Conservation (phyloP, 1,139 yeast species). For the Yarrowia galli region DNA sequence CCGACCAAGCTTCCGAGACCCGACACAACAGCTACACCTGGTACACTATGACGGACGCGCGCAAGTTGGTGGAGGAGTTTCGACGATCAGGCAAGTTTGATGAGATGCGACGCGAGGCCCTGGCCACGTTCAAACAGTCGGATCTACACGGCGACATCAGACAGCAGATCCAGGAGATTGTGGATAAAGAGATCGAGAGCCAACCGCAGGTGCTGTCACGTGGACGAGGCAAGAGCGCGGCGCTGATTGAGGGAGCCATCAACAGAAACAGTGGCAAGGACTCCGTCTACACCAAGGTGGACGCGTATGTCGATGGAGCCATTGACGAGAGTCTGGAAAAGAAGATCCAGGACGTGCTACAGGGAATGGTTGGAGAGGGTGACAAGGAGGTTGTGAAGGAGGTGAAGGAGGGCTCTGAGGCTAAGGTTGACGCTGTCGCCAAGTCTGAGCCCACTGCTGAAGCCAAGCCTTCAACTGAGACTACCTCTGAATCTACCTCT, state of each 20-base stretch:
- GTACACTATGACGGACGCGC: constrained; percentile 32
- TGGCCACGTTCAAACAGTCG: constrained; percentile 47
- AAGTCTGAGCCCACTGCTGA: neutral
- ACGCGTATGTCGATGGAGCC: constrained; percentile 26
- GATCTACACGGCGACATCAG: constrained; percentile 44
- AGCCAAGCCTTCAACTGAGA: neutral
- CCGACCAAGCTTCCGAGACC: constrained; percentile 32
- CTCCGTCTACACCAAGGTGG: constrained; percentile 22
- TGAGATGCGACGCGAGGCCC: constrained; percentile 45
- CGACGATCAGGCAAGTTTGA: constrained; percentile 50
- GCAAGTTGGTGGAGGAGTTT: constrained; percentile 44
- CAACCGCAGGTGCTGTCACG: constrained; percentile 45
- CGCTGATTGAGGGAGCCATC: constrained; percentile 47
- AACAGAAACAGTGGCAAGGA: constrained; percentile 40
- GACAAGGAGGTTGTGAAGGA: neutral
- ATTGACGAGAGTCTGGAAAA: neutral
- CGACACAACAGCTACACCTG: constrained; percentile 1
- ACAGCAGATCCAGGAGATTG: constrained; percentile 45
- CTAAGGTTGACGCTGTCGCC: neutral
- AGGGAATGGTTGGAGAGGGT: constrained; percentile 2
- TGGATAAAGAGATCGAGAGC: constrained; percentile 46
- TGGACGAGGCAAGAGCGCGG: constrained; percentile 48
- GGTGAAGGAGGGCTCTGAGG: neutral
- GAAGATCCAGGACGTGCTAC: constrained; percentile 10
- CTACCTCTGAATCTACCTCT: neutral